Evolutionary conservation across 768 basidiomycete genomes (phyloP), one percentile per base, ranked within the genome.

Genomic region (Pisolithus microcarpus): DNA sequence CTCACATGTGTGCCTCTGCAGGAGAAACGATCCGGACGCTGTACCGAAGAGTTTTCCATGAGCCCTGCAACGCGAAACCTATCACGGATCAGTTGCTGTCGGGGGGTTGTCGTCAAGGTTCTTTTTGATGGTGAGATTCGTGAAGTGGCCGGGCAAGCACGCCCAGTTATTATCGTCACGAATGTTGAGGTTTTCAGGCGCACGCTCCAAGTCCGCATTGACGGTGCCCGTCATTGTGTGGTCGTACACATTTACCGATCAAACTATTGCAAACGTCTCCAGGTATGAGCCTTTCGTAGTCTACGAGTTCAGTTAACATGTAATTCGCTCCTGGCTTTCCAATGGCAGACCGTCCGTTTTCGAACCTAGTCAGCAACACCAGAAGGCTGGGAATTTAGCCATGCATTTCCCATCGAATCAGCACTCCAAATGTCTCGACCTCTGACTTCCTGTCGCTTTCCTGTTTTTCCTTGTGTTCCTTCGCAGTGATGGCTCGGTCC

Each of bases 311-410:
- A 37, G 8, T 21, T 11, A n/a, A 16, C 4, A 42, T n/a, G 26
- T 26, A 2, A 26, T 4, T 5, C 13, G 38, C 24, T 36, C 0
- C 15, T 31, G 38, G 15, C 28, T 34, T 5, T n/a, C 23, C 9
- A 19, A 39, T 16, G 15, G 24, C 23, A 51, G 43, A 51, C 50
- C 1, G 21, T 44, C 36, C 19, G 5, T 18, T 45, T 26, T 24
- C 9, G 42, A 28, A 13, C 28, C n/a, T 45, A 7, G 26, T 26
- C 26, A 6, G 3, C 26, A 26, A 26, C 5, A 4, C 21, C 43
- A n/a, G 50, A 51, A 26, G 50, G 43, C 23, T 45, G 43, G 50
- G 50, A 45, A 36, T 45, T 45, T 28, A 26, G 36, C 43, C 43
- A 38, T 26, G 26, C 26, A 5, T 26, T 26, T 26, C 26, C 5